A percentile compares a stretch with the other conserved stretches of the same genome.
phyloP scores from a whole-genome alignment of 805 yeast genomes.

The Candida michaelii region DNA sequence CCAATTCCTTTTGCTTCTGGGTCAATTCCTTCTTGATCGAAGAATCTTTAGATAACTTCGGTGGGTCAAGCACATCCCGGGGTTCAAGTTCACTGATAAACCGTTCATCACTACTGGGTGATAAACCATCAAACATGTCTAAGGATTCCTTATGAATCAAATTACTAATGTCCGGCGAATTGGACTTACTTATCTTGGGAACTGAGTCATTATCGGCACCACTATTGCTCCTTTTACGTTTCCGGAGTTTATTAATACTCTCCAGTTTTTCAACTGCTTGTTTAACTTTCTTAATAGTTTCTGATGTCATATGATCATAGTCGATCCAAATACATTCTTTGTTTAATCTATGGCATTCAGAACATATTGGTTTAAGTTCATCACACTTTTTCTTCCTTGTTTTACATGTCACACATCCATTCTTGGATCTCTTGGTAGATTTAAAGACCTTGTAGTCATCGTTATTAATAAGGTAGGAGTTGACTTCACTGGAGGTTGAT shows the following conservation, averaged over 20 bases:
- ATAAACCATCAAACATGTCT: conserved; percentile 2
- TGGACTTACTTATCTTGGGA: neutral
- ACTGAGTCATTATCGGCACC: neutral
- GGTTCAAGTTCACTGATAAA: no score
- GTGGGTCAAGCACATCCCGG: no score
- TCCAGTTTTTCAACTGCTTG: conserved; percentile 40
- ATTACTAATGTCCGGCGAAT: conserved; percentile 11
- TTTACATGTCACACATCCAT: conserved; percentile 72
- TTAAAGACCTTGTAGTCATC: conserved; percentile 8
- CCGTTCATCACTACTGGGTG: conserved; percentile 2
- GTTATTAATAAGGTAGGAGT: neutral
- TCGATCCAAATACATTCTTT: conserved; percentile 52
- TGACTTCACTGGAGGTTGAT: neutral
- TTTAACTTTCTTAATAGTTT: conserved; percentile 35
- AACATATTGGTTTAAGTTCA: conserved; percentile 49
- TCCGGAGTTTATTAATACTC: conserved; percentile 41
- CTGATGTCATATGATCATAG: conserved; percentile 38
- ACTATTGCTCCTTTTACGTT: conserved; percentile 24
- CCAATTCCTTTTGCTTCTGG: neutral
- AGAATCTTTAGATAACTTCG: neutral
- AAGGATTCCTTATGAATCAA: conserved; percentile 1
- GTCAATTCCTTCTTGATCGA: neutral
- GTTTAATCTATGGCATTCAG: conserved; percentile 46
- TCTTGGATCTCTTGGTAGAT: conserved; percentile 30
- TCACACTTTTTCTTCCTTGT: conserved; percentile 61